Conservation (phyloP, 257 asterid species). For the Ocimum tenuiflorum region DNA sequence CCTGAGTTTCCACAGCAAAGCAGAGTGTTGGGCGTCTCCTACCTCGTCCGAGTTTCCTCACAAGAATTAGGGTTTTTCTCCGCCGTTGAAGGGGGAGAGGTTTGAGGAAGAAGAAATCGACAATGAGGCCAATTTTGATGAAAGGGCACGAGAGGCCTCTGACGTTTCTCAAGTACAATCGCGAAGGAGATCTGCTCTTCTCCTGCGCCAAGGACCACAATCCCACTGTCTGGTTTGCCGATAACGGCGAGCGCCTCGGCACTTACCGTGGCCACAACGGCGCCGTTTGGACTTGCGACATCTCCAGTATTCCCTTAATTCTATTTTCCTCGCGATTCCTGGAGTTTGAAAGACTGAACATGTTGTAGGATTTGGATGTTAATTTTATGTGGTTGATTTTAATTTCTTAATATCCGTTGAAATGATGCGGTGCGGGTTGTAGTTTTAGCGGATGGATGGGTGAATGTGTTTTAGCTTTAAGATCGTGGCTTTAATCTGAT, state of each 20-base stretch:
- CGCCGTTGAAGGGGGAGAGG: not conserved
- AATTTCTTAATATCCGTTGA: not conserved
- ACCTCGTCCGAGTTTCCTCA: too few relatives aligned
- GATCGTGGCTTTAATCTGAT: not conserved
- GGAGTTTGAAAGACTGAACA: not conserved
- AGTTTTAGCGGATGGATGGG: not conserved
- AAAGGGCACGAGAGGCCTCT: conserved; percentile 97
- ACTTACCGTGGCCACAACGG: conserved; percentile 93
- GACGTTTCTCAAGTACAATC: conserved; percentile 68
- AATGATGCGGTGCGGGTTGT: not conserved
- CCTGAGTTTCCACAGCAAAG: too few relatives aligned
- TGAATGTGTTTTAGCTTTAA: not conserved
- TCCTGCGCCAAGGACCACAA: conserved; percentile 89
- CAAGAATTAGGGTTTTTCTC: conserved; percentile 1
- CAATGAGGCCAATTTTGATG: conserved; percentile 86
- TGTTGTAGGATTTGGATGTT: not conserved
- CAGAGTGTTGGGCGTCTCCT: too few relatives aligned
- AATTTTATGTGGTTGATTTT: not conserved
- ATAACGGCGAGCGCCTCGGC: conserved; percentile 92
- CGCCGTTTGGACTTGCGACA: conserved; percentile 94
- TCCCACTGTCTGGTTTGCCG: conserved; percentile 92
- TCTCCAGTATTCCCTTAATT: conserved; percentile 47
- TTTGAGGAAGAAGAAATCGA: not conserved
- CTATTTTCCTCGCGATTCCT: not conserved
- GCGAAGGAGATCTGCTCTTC: conserved; percentile 85